Evolutionary conservation across 2,329 filamentous ascomycete species (phyloP).

Genomic region (Paraphaeosphaeria sporulosa): DNA sequence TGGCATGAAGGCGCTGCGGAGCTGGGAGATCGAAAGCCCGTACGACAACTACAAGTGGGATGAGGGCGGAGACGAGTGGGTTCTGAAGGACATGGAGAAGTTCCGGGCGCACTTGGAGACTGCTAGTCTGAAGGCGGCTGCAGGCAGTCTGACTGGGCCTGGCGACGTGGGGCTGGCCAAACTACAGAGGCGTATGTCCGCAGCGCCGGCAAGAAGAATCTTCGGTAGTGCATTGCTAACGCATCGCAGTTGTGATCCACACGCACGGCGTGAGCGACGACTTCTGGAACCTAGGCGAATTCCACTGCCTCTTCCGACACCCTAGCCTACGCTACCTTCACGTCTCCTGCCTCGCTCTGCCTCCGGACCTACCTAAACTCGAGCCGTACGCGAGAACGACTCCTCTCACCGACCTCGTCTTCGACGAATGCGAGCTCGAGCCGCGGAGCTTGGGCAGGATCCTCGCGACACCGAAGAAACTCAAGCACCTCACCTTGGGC

Average conservation of each 20-base stretch:
- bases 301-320: constrained; percentile 46
- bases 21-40: constrained; percentile 46
- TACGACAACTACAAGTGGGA: constrained; percentile 46
- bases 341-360: constrained; percentile 40
- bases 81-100: constrained; percentile 42
- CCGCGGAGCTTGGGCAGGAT: constrained; percentile 34
- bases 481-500: constrained; percentile 43
- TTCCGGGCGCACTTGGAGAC: constrained; percentile 37
- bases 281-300: constrained; percentile 42
- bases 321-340: constrained; percentile 43
- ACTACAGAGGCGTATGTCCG: constrained; percentile 31
- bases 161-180: constrained; percentile 33
- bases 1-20: constrained; percentile 39
- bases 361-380: constrained; percentile 29
- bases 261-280: constrained; percentile 42
- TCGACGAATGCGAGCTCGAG: constrained; percentile 46
- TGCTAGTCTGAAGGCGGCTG: constrained; percentile 28
- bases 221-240: constrained; percentile 4
- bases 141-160: constrained; percentile 14
- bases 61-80: constrained; percentile 40
- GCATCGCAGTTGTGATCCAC: constrained; percentile 36
- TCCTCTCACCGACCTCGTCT: constrained; percentile 40
- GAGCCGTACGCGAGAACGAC: constrained; percentile 29
- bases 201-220: no score
- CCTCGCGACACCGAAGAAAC: constrained; percentile 34